Base-by-base conservation (phyloP, 2,329 filamentous ascomycete species). In the Pestalotiopsis fici region DNA sequence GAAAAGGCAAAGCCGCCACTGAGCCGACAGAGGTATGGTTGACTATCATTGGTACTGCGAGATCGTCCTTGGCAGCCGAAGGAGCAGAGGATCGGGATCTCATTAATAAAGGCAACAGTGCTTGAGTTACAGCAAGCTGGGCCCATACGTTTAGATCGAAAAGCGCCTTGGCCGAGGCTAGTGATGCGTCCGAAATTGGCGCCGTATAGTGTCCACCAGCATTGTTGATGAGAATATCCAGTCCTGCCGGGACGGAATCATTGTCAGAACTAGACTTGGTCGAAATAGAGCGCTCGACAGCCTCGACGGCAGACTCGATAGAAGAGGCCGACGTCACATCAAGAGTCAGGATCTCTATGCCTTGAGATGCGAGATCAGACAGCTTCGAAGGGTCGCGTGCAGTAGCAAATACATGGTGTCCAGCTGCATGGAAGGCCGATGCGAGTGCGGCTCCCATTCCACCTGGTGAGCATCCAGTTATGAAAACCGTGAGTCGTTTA, bases 21-120 rank as follows among this genome's bases (percentile, higher is more conserved):
- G 66, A 67, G n/a, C 65, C 66, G 0, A 75, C 66, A 1, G 73
- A 74, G 4, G 73, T 72, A 60, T 74, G 73, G 39, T 75, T 76
- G 12, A 76, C 69, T 23, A 77, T 70, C 54, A 68, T 64, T 4
- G 65, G 59, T 15, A 27, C 23, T n/a, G 12, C 37, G 2, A n/a
- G 63, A 28, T 50, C 54, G 23, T 59, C 23, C 37, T 12, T 18
- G 15, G 18, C n/a, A 4, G 13, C 6, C 11, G 31, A 35, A 2
- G 60, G 2, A n/a, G 62, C 31, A 21, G 43, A 15, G 18, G 31
- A 25, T 2, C 27, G 25, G n/a, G 64, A 65, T 28, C 43, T 65
- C 2, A 65, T 3, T 2, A 65, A 15, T 21, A 65, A 11, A 59
- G 64, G 64, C 9, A 65, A 15, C 27, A 65, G 57, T 9, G 64